These are phyloP conservation scores for Debaryomyces coudertii DNA, from an alignment of 1,139 yeast species.

Conservation along the genomic window DNA sequence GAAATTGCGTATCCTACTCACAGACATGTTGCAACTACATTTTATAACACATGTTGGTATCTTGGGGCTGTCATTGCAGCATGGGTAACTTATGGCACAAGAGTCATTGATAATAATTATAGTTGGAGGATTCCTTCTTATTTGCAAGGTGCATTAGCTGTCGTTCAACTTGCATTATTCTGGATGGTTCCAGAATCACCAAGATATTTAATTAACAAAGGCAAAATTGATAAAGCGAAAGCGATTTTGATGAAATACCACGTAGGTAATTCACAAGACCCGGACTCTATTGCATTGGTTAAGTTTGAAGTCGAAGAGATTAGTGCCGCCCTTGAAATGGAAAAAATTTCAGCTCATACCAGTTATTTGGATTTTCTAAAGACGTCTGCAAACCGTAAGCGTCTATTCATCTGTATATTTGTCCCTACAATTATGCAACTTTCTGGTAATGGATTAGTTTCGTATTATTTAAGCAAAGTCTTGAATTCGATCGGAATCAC, in stretches of 20 bases:
- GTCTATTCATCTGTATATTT: slow-evolving; percentile 41
- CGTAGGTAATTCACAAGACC: slow-evolving; percentile 37
- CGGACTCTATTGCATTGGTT: slow-evolving; percentile 35
- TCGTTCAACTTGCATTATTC: slow-evolving; percentile 27
- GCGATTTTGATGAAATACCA: slow-evolving; percentile 46
- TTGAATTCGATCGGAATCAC: slow-evolving; percentile 54
- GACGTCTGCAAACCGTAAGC: slow-evolving; percentile 44
- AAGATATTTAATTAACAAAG: slow-evolving; percentile 42
- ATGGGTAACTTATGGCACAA: slow-evolving; percentile 54
- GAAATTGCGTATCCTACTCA: slow-evolving; percentile 52
- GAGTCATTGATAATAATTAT: slow-evolving; percentile 27
- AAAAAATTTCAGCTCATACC: slow-evolving; percentile 27
- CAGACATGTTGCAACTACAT: slow-evolving; percentile 48
- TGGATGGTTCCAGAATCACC: slow-evolving; percentile 53
- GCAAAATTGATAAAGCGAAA: slow-evolving; percentile 42
- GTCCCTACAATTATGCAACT: slow-evolving; percentile 47
- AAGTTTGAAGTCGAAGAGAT: slow-evolving; percentile 52
- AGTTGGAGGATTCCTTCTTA: slow-evolving; percentile 53
- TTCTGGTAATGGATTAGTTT: slow-evolving; percentile 56
- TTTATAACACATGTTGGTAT: slow-evolving; percentile 54
- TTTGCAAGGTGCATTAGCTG: slow-evolving; percentile 45
- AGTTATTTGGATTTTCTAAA: slow-evolving; percentile 41
- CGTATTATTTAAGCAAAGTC: slow-evolving; percentile 53
- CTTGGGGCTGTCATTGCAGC: slow-evolving; percentile 60
- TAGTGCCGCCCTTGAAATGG: slow-evolving; percentile 40